Evolutionary conservation across 371 early-diverging fungal species (phyloP), one percentile per base, ranked within the genome.

Genomic region (Mucor mucedo): DNA sequence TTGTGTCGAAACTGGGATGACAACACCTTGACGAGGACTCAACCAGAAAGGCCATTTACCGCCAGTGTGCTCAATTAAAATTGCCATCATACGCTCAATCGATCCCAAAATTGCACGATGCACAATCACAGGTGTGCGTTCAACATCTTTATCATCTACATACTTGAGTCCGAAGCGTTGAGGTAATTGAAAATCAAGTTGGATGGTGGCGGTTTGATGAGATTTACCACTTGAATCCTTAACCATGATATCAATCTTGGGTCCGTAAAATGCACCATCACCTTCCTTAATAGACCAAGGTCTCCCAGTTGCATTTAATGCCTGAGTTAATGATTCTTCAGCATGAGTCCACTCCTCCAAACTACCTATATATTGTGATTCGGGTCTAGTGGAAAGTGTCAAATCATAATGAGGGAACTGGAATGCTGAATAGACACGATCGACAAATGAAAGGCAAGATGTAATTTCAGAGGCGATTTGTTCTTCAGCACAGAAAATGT

Each of bases 261-360:
- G 99, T 0, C 99, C 99, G 81, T 99, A 99, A 80, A 99, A 99
- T 5, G 99, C 99, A 35, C 99, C 99, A 80, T 99, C 99, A 6
- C 99, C 99, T 42, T 91, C 93, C 68, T 99, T 98, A 49, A 99
- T 55, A 45, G 86, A 84, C 97, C 98, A 99, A 8, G 83, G 70
- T 47, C 87, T 71, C 32, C 93, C 93, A 52, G 88, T 90, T 49
- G 87, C 84, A 70, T 91, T 80, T 72, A 97, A 77, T 2, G 98
- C 95, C 21, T 88, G 76, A 29, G 82, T 87, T 28, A 99, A 80
- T 53, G 86, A 79, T 65, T 79, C 81, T 76, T 98, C 99, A 28
- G 99, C 99, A 32, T 72, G 77, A 67, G 96, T 84, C 99, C 99
- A 99, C 52, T 93, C 94, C 9, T 84, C 87, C 40, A 95, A 65